Conservation (phyloP, 1,139 yeast genomes). For the Suhomyces kunorum region DNA sequence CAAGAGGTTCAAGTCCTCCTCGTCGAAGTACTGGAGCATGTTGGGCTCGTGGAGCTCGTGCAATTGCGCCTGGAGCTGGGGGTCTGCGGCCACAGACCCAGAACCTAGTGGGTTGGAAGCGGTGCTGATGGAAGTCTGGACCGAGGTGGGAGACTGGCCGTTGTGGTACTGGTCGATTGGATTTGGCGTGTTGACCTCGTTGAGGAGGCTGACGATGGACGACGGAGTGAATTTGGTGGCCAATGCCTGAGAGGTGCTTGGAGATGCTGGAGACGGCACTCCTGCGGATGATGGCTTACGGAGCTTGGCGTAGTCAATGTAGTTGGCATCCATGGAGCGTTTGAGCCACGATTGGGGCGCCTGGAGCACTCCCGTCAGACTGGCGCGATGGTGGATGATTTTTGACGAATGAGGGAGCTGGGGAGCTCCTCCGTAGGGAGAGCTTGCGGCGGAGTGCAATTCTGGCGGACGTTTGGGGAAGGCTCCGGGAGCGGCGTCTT, state of each 20-base stretch:
- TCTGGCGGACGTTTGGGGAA: not conserved
- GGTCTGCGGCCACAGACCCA: not conserved
- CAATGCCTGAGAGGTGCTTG: not conserved
- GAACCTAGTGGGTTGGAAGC: conserved; percentile 2
- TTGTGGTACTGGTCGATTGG: conserved; percentile 7
- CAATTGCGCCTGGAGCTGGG: not conserved
- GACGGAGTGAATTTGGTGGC: conserved; percentile 16
- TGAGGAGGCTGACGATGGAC: conserved; percentile 22
- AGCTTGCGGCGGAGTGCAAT: not conserved
- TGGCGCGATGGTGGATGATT: not conserved
- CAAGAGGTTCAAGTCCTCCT: conserved; percentile 39
- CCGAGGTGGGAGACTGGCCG: conserved; percentile 10
- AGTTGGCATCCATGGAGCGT: not conserved
- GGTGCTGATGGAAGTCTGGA: conserved; percentile 6
- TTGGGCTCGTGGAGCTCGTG: conserved; percentile 1
- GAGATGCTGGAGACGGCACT: conserved; percentile 1
- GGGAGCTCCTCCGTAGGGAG: too few relatives aligned
- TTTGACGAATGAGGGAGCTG: not conserved
- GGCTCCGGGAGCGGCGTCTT: not conserved
- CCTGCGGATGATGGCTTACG: conserved; percentile 4
- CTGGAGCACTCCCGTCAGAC: not conserved
- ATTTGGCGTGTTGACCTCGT: conserved; percentile 17
- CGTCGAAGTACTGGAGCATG: conserved; percentile 26
- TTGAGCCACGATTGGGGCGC: conserved; percentile 1
- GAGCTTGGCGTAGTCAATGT: not conserved